Base-by-base conservation (phyloP, 1,284 basidiomycete genomes). In the Cutaneotrichosporon curvatum region DNA sequence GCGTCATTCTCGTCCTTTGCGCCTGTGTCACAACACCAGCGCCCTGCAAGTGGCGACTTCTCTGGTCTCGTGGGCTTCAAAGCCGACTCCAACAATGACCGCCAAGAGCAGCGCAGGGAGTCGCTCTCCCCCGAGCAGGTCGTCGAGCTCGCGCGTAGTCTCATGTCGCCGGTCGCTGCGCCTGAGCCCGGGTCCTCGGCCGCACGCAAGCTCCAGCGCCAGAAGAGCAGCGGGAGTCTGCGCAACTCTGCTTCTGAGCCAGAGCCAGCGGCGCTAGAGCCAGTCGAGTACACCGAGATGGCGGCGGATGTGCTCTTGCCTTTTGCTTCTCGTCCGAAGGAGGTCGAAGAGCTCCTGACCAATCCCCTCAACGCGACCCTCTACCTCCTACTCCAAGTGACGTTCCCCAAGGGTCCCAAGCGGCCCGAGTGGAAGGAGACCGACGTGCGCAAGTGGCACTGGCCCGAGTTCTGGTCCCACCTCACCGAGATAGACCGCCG, bases 231-330 rank as follows among this genome's bases (percentile, higher is more conserved):
- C 31, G 37, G 42, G n/a, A 35, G 37, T 37, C 51, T 33, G 35
- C 45, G 34, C 40, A 39, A 15, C 22, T n/a, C 15, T 28, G 18
- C 8, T 35, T 4, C 28, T 12, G 42, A 47, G 25, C 40, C 45
- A 3, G 58, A 59, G 18, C 60, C 62, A 6, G 46, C 63, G 5
- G 68, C 65, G 11, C 58, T 72, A 30, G 70, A 72, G 51, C 68
- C 70, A 0, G 64, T 72, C 43, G 69, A 72, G 42, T 72, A 71
- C 37, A 58, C 66, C 15, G 63, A 70, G 42, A 56, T 72, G 54
- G 63, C 67, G 21, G 60, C 67, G 6, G 65, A 67, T 35, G 58
- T 60, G 4, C 57, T 69, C 12, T 54, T 72, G 16, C 70, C 70
- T 0, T 72, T 63, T 51, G 57, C 68, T 30, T 59, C 70, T 28